A percentile compares a stretch with the other conserved stretches of the same genome.
phyloP scores from a whole-genome alignment of 1,284 basidiomycete genomes.

The Ganoderma boninense region DNA sequence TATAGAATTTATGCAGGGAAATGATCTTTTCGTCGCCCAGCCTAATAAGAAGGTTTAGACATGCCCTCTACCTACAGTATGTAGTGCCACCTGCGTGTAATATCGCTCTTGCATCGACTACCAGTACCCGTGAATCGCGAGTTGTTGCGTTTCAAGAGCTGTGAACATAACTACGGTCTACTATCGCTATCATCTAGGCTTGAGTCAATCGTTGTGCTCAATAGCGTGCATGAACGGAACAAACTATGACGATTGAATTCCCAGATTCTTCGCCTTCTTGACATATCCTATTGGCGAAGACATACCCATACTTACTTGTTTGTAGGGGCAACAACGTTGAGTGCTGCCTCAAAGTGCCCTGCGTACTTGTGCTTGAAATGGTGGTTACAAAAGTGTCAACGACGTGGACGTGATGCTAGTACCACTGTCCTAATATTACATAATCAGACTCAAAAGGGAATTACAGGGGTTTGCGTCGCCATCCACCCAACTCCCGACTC shows the following conservation, averaged over 20 bases:
- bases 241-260: background rate
- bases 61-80: background rate
- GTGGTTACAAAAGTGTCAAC: no score
- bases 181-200: background rate
- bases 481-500: background rate
- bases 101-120: conserved; percentile 1
- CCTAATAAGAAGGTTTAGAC: background rate
- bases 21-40: background rate
- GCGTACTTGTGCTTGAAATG: no score
- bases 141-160: background rate
- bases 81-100: conserved; percentile 6
- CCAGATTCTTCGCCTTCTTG: background rate
- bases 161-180: background rate
- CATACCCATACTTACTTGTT: background rate
- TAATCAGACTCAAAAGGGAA: no score
- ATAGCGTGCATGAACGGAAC: no score
- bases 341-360: no score
- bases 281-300: background rate
- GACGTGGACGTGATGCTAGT: no score
- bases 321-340: background rate
- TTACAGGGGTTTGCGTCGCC: background rate
- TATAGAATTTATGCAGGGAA: background rate
- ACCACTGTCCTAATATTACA: no score
- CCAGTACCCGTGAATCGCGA: background rate
- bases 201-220: no score